A percentile compares a stretch with the other conserved stretches of the same genome.
Evolutionary conservation across 2,329 filamentous ascomycete species (phyloP).

Genomic region (Rhexocercosporidium sp.): DNA sequence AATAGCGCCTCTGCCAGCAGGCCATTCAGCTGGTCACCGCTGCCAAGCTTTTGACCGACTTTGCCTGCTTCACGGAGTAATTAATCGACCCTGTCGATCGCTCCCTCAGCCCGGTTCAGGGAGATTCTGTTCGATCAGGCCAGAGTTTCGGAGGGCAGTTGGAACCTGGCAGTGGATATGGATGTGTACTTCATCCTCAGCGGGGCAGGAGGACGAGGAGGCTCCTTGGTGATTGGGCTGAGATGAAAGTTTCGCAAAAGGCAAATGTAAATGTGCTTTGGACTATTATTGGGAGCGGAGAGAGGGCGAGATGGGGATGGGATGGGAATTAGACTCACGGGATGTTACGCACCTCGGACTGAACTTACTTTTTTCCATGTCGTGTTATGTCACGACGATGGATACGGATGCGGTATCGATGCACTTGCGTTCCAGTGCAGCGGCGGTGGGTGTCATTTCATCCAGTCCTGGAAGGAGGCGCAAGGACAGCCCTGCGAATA

Average conservation of each 20-base stretch:
- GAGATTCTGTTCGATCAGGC: neutral
- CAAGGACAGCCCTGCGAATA: neutral
- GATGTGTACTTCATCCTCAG: neutral
- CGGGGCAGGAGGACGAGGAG: neutral
- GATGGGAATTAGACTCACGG: neutral
- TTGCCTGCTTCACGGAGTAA: conserved; percentile 12
- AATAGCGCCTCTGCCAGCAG: neutral
- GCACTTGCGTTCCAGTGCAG: neutral
- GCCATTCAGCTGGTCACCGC: conserved; percentile 33
- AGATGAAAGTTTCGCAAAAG: neutral
- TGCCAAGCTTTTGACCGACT: conserved; percentile 15
- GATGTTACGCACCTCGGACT: neutral
- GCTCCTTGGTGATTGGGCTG: neutral
- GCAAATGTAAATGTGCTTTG: neutral
- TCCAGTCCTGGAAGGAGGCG: neutral
- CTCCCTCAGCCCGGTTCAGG: conserved; percentile 2
- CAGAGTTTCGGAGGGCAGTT: neutral
- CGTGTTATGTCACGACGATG: neutral
- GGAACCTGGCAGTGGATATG: neutral
- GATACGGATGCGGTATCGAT: neutral
- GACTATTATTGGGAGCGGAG: neutral
- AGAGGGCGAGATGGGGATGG: neutral
- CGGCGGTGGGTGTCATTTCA: neutral
- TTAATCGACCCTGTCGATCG: conserved; percentile 1
- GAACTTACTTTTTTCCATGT: too few species aligned